Base-by-base conservation (phyloP, 495 filamentous ascomycete species). In the Podospora bellae-mahoneyi region DNA sequence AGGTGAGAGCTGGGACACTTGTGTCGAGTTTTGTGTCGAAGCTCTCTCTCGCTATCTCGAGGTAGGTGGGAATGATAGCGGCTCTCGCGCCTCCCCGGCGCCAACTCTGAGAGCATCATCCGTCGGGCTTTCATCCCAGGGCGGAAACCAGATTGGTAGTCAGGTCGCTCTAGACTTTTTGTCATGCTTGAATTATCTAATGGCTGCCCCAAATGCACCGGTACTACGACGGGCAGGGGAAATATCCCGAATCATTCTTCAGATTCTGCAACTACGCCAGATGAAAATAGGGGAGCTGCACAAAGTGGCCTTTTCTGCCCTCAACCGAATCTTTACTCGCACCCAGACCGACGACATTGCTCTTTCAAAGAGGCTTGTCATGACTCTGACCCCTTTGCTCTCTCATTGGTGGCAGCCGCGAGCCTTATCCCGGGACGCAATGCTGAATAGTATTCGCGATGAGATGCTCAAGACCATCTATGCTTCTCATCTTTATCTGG, bases 401-500 rank as follows among this genome's bases (percentile, higher is more conserved):
- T 86, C 83, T 30, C 81, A 86, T 20, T 83, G 91, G 71, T 97
- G 95, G 95, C 79, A 83, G 64, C 77, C 85, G 62, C 84, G 86
- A 44, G 90, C 92, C 61, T 79, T 87, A 32, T 80, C 81, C 13
- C 88, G 88, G 66, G 92, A 94, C 71, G 89, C 92, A 69, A 84
- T 94, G 72, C 80, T 92, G 48, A 84, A 81, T 64, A 81, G 80
- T 7, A 74, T 86, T 59, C 82, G 83, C 66, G 82, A 87, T 53
- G 84, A 89, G 70, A 88, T 88, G 80, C 77, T 90, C 53, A 87
- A 88, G 66, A 85, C 87, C n/a, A 79, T 96, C 48, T 89, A 92
- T 68, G 82, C 88, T 60, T 82, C 88, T 18, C 84, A 88, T 64
- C 79, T 86, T 16, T 84, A 91, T 69, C 75, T 92, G 34, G 80